These are phyloP conservation scores for Crithidia mellificae DNA, from an alignment of 208 protist species.

Conservation along the genomic window DNA sequence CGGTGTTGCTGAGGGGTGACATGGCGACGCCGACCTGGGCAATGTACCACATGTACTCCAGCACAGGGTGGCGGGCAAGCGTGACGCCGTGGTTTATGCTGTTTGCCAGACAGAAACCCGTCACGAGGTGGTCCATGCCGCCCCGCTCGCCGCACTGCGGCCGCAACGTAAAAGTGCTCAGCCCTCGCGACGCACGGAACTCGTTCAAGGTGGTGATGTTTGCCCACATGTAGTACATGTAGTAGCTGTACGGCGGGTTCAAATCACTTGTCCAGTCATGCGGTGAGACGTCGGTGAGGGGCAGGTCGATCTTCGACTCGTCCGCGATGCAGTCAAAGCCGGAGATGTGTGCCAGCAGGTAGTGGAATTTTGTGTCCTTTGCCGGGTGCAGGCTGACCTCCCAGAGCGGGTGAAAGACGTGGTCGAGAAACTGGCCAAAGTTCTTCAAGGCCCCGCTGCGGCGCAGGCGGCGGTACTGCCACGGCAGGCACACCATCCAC, in stretches of 20 bases:
- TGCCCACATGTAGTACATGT: conserved; percentile 98
- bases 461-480: conserved; percentile 88
- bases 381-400: conserved; percentile 96
- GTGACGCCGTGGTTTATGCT: conserved; percentile 98
- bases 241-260: conserved; percentile 99
- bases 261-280: conserved; percentile 90
- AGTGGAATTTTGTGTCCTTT: conserved; percentile 94
- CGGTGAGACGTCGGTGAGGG: conserved; percentile 76
- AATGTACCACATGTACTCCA: conserved; percentile 99
- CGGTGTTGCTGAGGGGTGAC: conserved; percentile 99
- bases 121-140: conserved; percentile 91
- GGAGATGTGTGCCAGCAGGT: conserved; percentile 95
- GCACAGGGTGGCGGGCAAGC: conserved; percentile 90
- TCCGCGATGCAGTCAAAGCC: conserved; percentile 97
- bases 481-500: conserved; percentile 97
- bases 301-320: conserved; percentile 94
- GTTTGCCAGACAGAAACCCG: conserved; percentile 93
- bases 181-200: conserved; percentile 83
- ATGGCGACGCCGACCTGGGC: conserved; percentile 97
- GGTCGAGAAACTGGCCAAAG: conserved; percentile 96
- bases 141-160: conserved; percentile 97
- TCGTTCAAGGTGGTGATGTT: conserved; percentile 98
- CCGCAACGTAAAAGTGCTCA: conserved; percentile 92
- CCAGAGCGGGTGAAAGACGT: conserved; percentile 98
- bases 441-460: conserved; percentile 75